Conservation (phyloP, 73 alveolate genomes). For the Stentor roeselii region DNA sequence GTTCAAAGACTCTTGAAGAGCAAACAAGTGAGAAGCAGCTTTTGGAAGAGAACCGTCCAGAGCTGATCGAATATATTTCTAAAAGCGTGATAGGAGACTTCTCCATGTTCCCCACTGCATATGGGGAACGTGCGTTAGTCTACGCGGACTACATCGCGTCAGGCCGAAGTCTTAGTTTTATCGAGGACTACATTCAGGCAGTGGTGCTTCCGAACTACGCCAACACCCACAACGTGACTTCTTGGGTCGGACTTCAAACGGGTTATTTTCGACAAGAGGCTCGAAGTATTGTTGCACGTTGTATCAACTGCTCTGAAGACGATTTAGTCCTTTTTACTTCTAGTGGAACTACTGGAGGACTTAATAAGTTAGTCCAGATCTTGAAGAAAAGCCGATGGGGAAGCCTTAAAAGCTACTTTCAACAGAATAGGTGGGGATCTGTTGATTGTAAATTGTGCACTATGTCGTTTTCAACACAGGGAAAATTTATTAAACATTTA, state of each 20-base stretch:
- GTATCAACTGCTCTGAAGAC: constrained; percentile 77
- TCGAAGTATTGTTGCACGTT: constrained; percentile 79
- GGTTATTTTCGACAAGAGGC: constrained; percentile 85
- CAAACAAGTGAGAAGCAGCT: constrained; percentile 27
- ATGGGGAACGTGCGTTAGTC: constrained; percentile 79
- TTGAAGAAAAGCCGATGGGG: constrained; percentile 28
- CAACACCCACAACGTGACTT: constrained; percentile 82
- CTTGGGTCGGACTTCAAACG: constrained; percentile 83
- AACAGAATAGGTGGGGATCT: constrained; percentile 86
- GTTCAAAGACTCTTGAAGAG: neutral
- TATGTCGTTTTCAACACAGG: constrained; percentile 74
- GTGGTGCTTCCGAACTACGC: constrained; percentile 87
- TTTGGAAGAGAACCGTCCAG: constrained; percentile 30
- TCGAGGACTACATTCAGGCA: constrained; percentile 78
- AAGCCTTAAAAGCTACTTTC: neutral
- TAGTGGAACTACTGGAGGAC: constrained; percentile 72
- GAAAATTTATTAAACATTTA: constrained; percentile 78
- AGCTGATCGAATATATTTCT: constrained; percentile 41
- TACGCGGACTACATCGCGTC: constrained; percentile 92
- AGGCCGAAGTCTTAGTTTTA: constrained; percentile 72
- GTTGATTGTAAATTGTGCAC: constrained; percentile 84
- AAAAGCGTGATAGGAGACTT: constrained; percentile 36
- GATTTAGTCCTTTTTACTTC: constrained; percentile 83
- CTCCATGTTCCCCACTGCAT: constrained; percentile 60
- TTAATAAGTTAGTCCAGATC: constrained; percentile 19